Percentiles rank a stretch among this genome's conserved stretches.
These are phyloP conservation scores for Sclerotiophoma versabilis DNA, from an alignment of 2,329 filamentous ascomycete genomes.

Conservation along the genomic window DNA sequence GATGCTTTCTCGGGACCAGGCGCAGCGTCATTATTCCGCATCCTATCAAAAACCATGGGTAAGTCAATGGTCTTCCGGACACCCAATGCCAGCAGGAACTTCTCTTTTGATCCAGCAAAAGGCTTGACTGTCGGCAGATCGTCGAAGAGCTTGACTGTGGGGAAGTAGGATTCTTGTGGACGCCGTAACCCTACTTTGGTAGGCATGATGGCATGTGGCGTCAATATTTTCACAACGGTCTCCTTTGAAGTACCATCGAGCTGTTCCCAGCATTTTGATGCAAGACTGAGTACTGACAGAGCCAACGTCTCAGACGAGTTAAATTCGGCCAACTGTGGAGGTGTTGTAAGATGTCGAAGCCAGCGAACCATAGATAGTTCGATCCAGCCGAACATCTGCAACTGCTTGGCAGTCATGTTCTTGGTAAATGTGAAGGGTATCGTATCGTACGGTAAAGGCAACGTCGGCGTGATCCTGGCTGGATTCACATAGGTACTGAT, in stretches of 20 bases:
- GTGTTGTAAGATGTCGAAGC: slow-evolving; percentile 75
- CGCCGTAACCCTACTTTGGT: slow-evolving; percentile 90
- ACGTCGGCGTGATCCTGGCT: slow-evolving; percentile 78
- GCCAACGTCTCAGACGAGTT: slow-evolving; percentile 77
- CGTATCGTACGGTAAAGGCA: slow-evolving; percentile 81
- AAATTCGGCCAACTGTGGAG: slow-evolving; percentile 67
- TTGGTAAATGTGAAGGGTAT: slow-evolving; percentile 86
- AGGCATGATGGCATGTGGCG: slow-evolving; percentile 77
- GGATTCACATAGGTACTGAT: slow-evolving; percentile 78
- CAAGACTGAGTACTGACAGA: slow-evolving; percentile 74
- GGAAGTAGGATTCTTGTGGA: slow-evolving; percentile 87
- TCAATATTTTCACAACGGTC: slow-evolving; percentile 69
- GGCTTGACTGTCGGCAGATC: slow-evolving; percentile 85
- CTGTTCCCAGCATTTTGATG: slow-evolving; percentile 93
- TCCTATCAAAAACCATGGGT: slow-evolving; percentile 87
- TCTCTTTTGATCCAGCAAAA: slow-evolving; percentile 80
- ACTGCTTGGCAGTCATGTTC: slow-evolving; percentile 67
- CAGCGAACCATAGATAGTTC: slow-evolving; percentile 85
- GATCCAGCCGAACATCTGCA: slow-evolving; percentile 85
- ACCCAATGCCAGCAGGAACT: slow-evolving; percentile 81
- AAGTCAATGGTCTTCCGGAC: slow-evolving; percentile 96
- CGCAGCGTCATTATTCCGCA: slow-evolving; percentile 68
- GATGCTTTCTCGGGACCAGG: slow-evolving; percentile 61
- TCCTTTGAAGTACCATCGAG: slow-evolving; percentile 71
- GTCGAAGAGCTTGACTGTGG: slow-evolving; percentile 92